These are phyloP conservation scores for Lichtheimia hyalospora DNA, from an alignment of 371 early-diverging fungal genomes.

Conservation along the genomic window DNA sequence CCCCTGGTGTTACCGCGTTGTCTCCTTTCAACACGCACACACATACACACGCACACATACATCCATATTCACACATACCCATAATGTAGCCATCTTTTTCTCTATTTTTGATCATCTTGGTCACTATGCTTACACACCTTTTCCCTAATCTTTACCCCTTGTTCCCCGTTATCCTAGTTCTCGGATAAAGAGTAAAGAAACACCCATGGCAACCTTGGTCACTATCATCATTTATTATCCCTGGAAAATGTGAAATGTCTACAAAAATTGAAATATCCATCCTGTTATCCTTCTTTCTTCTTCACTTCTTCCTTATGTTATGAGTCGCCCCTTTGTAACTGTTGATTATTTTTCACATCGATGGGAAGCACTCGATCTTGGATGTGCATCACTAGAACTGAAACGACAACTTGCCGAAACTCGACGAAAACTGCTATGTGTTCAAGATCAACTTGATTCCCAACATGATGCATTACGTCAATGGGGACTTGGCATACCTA, in stretches of 20 bases:
- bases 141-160: not conserved
- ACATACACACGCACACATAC: not conserved
- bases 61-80: not conserved
- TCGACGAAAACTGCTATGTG: conserved; percentile 4
- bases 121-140: not conserved
- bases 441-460: conserved; percentile 2
- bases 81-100: not conserved
- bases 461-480: conserved; percentile 4
- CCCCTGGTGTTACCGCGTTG: conserved; percentile 1
- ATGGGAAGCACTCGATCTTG: conserved; percentile 14
- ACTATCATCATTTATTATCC: too few relatives aligned
- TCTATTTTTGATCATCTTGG: not conserved
- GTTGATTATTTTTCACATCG: conserved; percentile 14
- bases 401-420: conserved; percentile 3
- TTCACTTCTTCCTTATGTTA: not conserved
- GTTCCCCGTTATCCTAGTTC: too few relatives aligned
- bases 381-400: conserved; percentile 10
- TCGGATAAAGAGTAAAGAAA: too few relatives aligned
- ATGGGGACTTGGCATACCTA: conserved; percentile 7
- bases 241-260: too few relatives aligned
- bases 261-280: too few relatives aligned
- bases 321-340: conserved; percentile 10
- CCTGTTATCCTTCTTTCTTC: not conserved
- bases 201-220: too few relatives aligned
- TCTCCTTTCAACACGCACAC: not conserved